Evolutionary conservation across 2,329 filamentous ascomycete species (phyloP).

Genomic region (Mycosphaerelloides madeirae): DNA sequence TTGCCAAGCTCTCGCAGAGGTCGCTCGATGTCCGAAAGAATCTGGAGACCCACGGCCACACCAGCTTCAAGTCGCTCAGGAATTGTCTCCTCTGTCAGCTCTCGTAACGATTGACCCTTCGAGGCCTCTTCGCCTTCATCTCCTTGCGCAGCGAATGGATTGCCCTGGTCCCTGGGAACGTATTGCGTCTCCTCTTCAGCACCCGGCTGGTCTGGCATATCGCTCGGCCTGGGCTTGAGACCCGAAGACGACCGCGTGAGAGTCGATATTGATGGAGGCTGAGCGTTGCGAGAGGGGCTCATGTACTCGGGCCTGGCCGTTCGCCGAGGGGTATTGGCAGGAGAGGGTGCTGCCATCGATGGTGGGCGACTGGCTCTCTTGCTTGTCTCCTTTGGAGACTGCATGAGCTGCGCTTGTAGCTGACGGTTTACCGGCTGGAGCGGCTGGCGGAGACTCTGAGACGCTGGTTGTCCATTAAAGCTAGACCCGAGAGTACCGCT

Average conservation of each 20-base stretch:
- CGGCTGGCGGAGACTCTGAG: too few relatives aligned
- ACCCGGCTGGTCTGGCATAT: background rate
- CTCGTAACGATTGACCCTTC: conserved; percentile 25
- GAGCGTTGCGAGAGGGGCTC: background rate
- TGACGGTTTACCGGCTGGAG: conserved; percentile 12
- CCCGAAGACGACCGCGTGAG: too few relatives aligned
- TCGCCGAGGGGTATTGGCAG: too few relatives aligned
- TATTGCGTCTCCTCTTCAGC: conserved; percentile 8
- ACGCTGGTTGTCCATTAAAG: too few relatives aligned
- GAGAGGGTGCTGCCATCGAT: too few relatives aligned
- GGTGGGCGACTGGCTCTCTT: background rate
- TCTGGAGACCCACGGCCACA: conserved; percentile 35
- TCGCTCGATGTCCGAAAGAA: conserved; percentile 34
- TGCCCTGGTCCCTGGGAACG: conserved; percentile 11
- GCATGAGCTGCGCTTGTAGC: background rate
- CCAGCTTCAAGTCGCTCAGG: conserved; percentile 38
- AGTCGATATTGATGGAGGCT: too few relatives aligned
- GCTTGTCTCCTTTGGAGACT: conserved; percentile 1
- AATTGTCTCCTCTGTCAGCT: conserved; percentile 30
- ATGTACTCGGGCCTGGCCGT: conserved; percentile 1
- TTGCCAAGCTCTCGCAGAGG: conserved; percentile 27
- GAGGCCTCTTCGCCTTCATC: conserved; percentile 5
- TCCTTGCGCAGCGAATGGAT: conserved; percentile 13
- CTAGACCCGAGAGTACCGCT: too few relatives aligned
- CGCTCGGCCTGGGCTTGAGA: background rate